Base-by-base conservation (phyloP, 805 yeast species). In the Metschnikowia chrysomelidarum region DNA sequence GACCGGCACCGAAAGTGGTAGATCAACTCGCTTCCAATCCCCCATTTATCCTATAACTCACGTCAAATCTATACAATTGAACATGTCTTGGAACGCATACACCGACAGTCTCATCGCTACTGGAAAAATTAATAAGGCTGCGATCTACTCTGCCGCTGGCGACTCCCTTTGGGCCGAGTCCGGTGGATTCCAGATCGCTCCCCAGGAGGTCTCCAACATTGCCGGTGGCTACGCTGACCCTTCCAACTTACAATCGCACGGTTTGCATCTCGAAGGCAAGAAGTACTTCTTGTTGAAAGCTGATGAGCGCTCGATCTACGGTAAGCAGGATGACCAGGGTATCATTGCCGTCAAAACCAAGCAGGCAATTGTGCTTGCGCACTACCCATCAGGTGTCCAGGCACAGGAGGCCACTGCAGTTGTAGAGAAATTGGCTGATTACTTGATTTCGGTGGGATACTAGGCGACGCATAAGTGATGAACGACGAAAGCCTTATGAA, bases 341-440 rank as follows among this genome's bases (percentile, higher is more conserved):
- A 73, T 91, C 36, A 67, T 93, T 47, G 82, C 87, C 47, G 97
- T 91, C 30, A 85, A 95, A 73, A 88, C 98, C 37, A 86, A 80
- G 57, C 98, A 91, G 66, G 88, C 97, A 19, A 79, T 93, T 38
- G 66, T 93, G 56, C 67, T 93, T 51, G 96, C 93, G n/a, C 98
- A 93, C 63, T 93, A 93, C 59, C 93, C 95, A 11, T 77, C 85
- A 9, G 89, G 89, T 37, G 83, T 86, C 30, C 91, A 82, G 61
- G 87, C 98, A 20, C 96, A 95, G 51, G 96, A 87, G 59, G 98
- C 98, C 34, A 85, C 97, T 41, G 78, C 83, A 54, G 85, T 89
- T 46, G 96, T 91, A 38, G 98, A 93, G 64, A 91, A 87, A 57
- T 75, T 93, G 69, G 98, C 95, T 30, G 98, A 93, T 60, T 89